A percentile compares a stretch with the other conserved stretches of the same genome.
phyloP scores from a whole-genome alignment of 148 eudicot genomes.

The Rhododendron ovatum region DNA sequence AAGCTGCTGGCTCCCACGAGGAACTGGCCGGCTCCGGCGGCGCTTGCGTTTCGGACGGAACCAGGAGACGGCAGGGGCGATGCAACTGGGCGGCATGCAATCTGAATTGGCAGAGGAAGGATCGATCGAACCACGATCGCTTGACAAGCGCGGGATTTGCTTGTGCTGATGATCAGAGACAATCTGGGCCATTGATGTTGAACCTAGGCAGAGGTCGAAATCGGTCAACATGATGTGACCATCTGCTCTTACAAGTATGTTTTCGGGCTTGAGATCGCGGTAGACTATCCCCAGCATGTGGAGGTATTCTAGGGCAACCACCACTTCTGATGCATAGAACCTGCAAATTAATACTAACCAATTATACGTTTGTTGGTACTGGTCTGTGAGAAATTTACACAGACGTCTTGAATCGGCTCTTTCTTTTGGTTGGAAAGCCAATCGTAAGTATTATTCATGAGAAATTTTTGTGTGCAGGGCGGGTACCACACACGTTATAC shows the following conservation, averaged over 20 bases:
- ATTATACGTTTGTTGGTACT: too few species aligned
- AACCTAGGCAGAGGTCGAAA: constrained; percentile 41
- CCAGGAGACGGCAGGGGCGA: constrained; percentile 27
- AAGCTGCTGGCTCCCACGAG: background rate
- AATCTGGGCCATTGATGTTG: constrained; percentile 22
- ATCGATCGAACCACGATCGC: background rate
- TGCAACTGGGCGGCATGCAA: constrained; percentile 31
- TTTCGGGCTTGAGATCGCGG: constrained; percentile 53
- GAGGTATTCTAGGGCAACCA: constrained; percentile 50
- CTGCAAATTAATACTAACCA: constrained; percentile 15
- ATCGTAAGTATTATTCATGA: too few species aligned
- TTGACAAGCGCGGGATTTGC: background rate
- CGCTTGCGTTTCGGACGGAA: constrained; percentile 11
- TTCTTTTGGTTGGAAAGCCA: too few species aligned
- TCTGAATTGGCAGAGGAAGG: constrained; percentile 3
- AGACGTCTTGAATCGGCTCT: too few species aligned
- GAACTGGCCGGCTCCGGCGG: background rate
- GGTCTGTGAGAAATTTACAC: too few species aligned
- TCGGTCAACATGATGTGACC: constrained; percentile 53
- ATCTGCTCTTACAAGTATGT: constrained; percentile 37
- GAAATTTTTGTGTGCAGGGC: too few species aligned
- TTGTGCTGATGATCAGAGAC: constrained; percentile 14
- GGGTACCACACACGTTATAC: too few species aligned
- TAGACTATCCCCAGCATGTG: constrained; percentile 50
- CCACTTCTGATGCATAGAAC: constrained; percentile 51